Evolutionary conservation across 768 basidiomycete species (phyloP).

Genomic region (Nidularia pulvinata): DNA sequence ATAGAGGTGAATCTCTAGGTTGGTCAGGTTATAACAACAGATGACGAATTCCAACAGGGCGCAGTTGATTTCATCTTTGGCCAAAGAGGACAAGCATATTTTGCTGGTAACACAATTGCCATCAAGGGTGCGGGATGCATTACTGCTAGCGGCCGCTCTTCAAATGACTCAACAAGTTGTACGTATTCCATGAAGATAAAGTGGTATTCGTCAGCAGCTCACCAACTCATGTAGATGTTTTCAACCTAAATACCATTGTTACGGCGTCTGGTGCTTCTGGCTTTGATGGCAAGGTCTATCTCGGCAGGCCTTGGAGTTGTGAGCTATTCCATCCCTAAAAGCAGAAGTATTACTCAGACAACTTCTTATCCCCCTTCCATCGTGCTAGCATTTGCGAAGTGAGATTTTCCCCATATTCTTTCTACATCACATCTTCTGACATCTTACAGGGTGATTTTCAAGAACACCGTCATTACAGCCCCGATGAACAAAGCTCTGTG

Average conservation of each 20-base stretch:
- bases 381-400: conserved; percentile 39
- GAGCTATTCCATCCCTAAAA: conserved; percentile 5
- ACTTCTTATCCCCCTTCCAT: background rate
- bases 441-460: conserved; percentile 41
- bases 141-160: conserved; percentile 43
- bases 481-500: conserved; percentile 41
- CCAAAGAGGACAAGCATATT: conserved; percentile 37
- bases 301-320: conserved; percentile 46
- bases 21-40: background rate
- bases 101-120: conserved; percentile 45
- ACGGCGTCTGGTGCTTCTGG: conserved; percentile 26
- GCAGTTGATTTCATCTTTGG: conserved; percentile 49
- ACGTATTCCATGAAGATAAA: background rate
- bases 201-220: background rate
- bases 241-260: conserved; percentile 34
- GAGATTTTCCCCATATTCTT: conserved; percentile 3
- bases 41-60: conserved; percentile 19
- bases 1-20: conserved; percentile 33
- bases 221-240: conserved; percentile 20
- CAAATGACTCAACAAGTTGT: conserved; percentile 41
- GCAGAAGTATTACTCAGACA: background rate
- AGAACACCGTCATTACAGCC: conserved; percentile 38
- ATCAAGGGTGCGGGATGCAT: conserved; percentile 38
- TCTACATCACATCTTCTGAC: background rate
- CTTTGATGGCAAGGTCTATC: conserved; percentile 29